Conservation (phyloP, 164 flowering plant genomes). For the Euptelea pleiosperma region DNA sequence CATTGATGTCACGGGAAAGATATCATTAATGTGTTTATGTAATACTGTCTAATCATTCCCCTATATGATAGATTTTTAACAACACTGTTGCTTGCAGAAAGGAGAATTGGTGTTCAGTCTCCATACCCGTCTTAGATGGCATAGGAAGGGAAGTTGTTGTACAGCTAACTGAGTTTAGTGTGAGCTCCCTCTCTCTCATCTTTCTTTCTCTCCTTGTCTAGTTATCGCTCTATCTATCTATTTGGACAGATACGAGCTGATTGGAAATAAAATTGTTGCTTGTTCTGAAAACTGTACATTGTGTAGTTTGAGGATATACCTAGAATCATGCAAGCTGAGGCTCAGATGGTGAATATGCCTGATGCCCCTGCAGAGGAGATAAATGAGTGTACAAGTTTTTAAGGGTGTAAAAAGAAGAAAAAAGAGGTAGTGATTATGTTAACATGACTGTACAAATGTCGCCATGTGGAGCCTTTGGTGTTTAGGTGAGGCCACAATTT, state of each 20-base stretch:
- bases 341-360: slow-evolving; percentile 48
- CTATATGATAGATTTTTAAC: neutral
- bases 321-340: slow-evolving; percentile 63
- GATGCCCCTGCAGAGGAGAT: slow-evolving; percentile 54
- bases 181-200: slow-evolving; percentile 33
- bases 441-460: slow-evolving; percentile 66
- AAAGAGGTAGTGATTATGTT: slow-evolving; percentile 43
- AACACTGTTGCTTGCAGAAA: slow-evolving; percentile 52
- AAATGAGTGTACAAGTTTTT: slow-evolving; percentile 45
- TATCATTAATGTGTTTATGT: too few species aligned
- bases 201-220: slow-evolving; percentile 22
- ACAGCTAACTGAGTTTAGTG: slow-evolving; percentile 82
- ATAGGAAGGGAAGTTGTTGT: slow-evolving; percentile 53
- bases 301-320: slow-evolving; percentile 63
- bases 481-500: slow-evolving; percentile 43
- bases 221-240: slow-evolving; percentile 35
- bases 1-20: too few species aligned
- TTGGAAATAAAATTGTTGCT: slow-evolving; percentile 41
- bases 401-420: slow-evolving; percentile 54
- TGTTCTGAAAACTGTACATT: slow-evolving; percentile 72
- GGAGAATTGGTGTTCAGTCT: slow-evolving; percentile 62
- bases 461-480: slow-evolving; percentile 45
- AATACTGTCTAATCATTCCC: too few species aligned
- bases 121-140: slow-evolving; percentile 40
- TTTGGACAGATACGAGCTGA: slow-evolving; percentile 35